These are phyloP conservation scores for Fonsecaea pugnacius DNA, from an alignment of 2,329 filamentous ascomycete genomes.

Conservation along the genomic window DNA sequence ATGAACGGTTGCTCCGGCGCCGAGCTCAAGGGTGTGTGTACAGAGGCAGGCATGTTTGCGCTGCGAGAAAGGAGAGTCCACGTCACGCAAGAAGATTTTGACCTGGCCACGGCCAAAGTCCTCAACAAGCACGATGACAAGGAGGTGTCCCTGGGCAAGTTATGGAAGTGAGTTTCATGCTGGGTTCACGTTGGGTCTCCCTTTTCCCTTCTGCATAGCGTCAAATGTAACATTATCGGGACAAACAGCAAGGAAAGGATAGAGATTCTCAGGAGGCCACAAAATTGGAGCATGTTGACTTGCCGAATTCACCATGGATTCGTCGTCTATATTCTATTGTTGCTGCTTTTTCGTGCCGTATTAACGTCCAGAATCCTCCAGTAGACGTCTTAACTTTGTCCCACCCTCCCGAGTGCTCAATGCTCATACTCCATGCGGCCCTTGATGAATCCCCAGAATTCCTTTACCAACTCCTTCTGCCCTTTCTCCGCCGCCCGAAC, in stretches of 20 bases:
- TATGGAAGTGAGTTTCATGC: slow-evolving; percentile 67
- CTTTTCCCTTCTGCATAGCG: slow-evolving; percentile 20
- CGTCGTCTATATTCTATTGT: slow-evolving; percentile 20
- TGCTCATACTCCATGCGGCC: slow-evolving; percentile 45
- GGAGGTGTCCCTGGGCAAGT: slow-evolving; percentile 85
- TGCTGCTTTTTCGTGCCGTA: not conserved
- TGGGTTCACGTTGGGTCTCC: slow-evolving; percentile 12
- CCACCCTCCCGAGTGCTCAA: slow-evolving; percentile 38
- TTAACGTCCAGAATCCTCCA: not conserved
- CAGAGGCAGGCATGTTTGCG: slow-evolving; percentile 97
- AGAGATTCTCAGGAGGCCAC: slow-evolving; percentile 7
- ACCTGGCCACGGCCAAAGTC: slow-evolving; percentile 97
- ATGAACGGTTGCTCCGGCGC: slow-evolving; percentile 99
- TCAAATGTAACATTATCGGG: slow-evolving; percentile 25
- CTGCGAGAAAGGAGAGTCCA: slow-evolving; percentile 93
- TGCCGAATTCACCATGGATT: not conserved
- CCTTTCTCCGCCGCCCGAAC: slow-evolving; percentile 39
- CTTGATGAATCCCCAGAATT: slow-evolving; percentile 49
- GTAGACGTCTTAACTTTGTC: too few species aligned
- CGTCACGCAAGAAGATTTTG: slow-evolving; percentile 98
- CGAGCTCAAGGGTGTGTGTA: slow-evolving; percentile 98
- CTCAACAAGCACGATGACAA: slow-evolving; percentile 99
- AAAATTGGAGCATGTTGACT: not conserved
- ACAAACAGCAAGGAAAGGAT: slow-evolving; percentile 14
- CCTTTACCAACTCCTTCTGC: slow-evolving; percentile 48